These are phyloP conservation scores for Spergularia marina DNA, from an alignment of 148 eudicot genomes.

Conservation along the genomic window DNA sequence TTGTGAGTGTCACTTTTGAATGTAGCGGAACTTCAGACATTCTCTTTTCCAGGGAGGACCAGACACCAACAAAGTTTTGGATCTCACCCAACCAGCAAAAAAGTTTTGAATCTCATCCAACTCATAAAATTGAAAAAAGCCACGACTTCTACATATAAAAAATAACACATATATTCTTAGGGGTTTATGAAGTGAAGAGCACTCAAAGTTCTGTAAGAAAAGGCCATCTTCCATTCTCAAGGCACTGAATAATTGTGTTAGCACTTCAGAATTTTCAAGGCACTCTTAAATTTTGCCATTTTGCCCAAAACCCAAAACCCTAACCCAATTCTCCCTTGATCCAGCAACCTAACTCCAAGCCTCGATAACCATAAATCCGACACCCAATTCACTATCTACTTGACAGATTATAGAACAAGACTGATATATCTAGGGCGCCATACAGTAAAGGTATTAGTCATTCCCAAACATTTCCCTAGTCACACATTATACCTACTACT, in stretches of 20 bases:
- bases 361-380: not conserved
- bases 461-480: not conserved
- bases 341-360: not conserved
- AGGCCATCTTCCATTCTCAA: not conserved
- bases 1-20: too few species aligned
- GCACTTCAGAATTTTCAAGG: too few species aligned
- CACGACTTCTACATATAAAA: not conserved
- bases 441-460: not conserved
- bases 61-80: too few species aligned
- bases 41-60: too few species aligned
- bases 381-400: not conserved
- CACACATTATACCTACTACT: not conserved
- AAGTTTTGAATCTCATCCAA: too few species aligned
- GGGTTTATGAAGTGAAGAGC: not conserved
- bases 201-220: not conserved
- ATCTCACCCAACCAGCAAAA: too few species aligned
- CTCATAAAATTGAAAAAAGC: not conserved
- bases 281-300: too few species aligned
- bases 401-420: not conserved
- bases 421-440: too few species aligned
- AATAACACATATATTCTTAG: not conserved
- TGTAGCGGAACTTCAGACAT: too few species aligned
- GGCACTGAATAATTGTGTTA: too few species aligned
- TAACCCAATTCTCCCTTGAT: too few species aligned
- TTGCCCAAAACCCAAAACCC: too few species aligned